phyloP scores from a whole-genome alignment of 176 grass and related monocot genomes.

The Panicum miliaceum region DNA sequence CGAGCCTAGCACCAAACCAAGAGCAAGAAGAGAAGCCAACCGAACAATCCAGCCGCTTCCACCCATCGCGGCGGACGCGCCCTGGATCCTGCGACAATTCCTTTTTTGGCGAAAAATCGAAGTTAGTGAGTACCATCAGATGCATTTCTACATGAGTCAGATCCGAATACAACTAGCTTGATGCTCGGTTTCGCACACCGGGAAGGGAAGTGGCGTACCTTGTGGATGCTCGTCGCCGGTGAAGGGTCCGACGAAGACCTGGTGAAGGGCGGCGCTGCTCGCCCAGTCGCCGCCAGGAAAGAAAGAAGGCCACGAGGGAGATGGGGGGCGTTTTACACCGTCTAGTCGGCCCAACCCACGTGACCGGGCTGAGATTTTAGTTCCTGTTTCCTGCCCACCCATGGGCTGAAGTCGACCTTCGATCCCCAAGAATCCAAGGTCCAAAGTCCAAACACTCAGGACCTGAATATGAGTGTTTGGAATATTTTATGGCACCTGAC shows the following conservation, averaged over 20 bases:
- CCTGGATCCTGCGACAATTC: neutral
- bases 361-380: neutral
- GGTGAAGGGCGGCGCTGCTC: neutral
- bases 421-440: too few species aligned
- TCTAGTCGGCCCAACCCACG: neutral
- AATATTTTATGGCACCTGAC: too few species aligned
- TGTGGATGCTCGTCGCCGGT: neutral
- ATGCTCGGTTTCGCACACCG: neutral
- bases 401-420: too few species aligned
- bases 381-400: too few species aligned
- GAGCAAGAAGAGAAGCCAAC: conserved; percentile 46
- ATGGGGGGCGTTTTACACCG: neutral
- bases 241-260: neutral
- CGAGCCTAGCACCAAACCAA: conserved; percentile 46
- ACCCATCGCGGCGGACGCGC: conserved; percentile 43
- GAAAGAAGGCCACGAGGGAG: neutral
- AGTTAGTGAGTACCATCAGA: neutral
- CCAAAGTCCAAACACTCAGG: too few species aligned
- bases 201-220: neutral
- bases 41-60: conserved; percentile 28
- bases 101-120: neutral
- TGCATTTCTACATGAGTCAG: neutral
- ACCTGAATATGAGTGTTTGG: too few species aligned
- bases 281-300: neutral
- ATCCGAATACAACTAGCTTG: neutral